phyloP scores from a whole-genome alignment of 2,329 filamentous ascomycete genomes.

The Penicillium decumbens region DNA sequence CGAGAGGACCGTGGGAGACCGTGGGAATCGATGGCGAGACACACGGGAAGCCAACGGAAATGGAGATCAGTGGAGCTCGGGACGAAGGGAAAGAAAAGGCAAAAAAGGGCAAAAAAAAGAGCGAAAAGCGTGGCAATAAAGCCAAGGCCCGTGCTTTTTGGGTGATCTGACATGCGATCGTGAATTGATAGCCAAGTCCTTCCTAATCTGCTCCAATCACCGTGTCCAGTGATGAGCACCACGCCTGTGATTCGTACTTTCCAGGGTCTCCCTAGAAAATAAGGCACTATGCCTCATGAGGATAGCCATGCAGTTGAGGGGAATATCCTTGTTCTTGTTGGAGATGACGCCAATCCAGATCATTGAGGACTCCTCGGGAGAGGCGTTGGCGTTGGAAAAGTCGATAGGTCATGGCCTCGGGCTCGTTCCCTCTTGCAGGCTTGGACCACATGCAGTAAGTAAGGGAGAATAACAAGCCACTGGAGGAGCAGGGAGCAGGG shows the following conservation, averaged over 20 bases:
- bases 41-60: conserved; percentile 7
- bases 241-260: conserved; percentile 9
- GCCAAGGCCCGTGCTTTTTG: conserved; percentile 12
- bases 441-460: conserved; percentile 3
- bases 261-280: conserved; percentile 2
- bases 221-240: conserved; percentile 2
- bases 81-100: background rate
- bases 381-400: background rate
- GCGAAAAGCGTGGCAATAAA: conserved; percentile 16
- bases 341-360: background rate
- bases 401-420: conserved; percentile 9
- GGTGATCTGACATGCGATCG: conserved; percentile 22
- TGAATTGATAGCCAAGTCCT: conserved; percentile 11
- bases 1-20: background rate
- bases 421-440: background rate
- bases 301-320: conserved; percentile 11
- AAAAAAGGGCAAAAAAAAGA: background rate
- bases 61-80: conserved; percentile 14
- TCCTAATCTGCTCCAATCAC: conserved; percentile 16
- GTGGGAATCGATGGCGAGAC: background rate
- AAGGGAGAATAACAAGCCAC: conserved; percentile 7
- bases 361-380: background rate
- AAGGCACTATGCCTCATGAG: conserved; percentile 3
- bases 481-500: background rate
- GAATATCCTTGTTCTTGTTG: conserved; percentile 3